Base-by-base conservation (phyloP, 139 green algal genomes). In the Coelastrella sp. region DNA sequence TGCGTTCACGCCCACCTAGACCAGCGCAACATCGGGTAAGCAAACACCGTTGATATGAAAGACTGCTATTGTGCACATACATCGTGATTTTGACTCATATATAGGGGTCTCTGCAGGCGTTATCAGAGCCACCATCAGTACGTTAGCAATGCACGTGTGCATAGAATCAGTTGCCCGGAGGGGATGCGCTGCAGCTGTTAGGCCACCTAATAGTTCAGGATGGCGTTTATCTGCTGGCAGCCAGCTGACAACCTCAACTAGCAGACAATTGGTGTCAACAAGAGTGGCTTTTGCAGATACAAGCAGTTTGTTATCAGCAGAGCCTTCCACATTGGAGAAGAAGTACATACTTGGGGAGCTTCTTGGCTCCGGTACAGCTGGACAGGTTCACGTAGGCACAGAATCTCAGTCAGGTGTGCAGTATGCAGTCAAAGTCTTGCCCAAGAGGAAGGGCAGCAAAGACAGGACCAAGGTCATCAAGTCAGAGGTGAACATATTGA, bases 351-450 rank as follows among this genome's bases (percentile, higher is more conserved):
- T 84, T 4, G 78, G 78, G 32, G 78, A 84, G 41, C 41, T 84
- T 27, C 60, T 84, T 37, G 78, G 78, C 15, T 63, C 30, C 21
- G 78, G 78, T 30, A 84, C 78, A 35, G 60, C 60, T 45, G 78
- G 38, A 2, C 40, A 84, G 2, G 78, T 84, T 13, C 40, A 76
- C 27, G 60, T 76, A 17, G 78, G 60, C 27, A 84, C 78, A 27
- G 60, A 71, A 60, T 37, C 40, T 23, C 40, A 41, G 17, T 76
- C 37, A 30, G 60, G 62, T 9, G 13, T 48, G 62, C 78, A 84
- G 60, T 17, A 62, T 9, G 78, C 78, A 53, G 78, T 84, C 78
- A 84, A 84, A 71, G 35, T 74, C 60, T 41, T 84, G 78, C 62
- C 62, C 27, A 84, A 84, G 78, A 40, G 41, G 27, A 75, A 76